A percentile compares a stretch with the other conserved stretches of the same genome.
phyloP scores from a whole-genome alignment of 345 rosid genomes.

The Jatropha curcas region DNA sequence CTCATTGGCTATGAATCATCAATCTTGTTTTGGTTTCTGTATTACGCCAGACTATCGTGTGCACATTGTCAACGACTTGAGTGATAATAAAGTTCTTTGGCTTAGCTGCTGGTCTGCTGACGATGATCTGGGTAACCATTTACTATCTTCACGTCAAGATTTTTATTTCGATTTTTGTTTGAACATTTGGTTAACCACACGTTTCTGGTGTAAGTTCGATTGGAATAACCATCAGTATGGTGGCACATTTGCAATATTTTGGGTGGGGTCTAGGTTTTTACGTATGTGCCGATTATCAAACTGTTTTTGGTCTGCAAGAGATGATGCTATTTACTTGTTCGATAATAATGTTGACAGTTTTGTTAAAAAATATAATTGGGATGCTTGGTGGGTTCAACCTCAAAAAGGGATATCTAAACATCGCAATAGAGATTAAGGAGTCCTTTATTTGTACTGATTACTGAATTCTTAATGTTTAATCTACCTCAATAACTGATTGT shows the following conservation, averaged over 20 bases:
- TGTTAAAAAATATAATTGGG: background rate
- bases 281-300: background rate
- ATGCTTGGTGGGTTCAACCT: background rate
- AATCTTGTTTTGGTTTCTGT: background rate
- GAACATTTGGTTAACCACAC: background rate
- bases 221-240: background rate
- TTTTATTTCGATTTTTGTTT: background rate
- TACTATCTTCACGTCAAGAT: background rate
- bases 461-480: no score
- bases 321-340: background rate
- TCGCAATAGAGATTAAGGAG: background rate
- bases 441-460: no score
- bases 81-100: background rate
- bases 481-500: no score
- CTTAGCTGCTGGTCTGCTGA: background rate
- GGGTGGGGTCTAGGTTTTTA: background rate
- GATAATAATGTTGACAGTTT: background rate
- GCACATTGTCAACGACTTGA: background rate
- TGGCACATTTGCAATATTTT: background rate
- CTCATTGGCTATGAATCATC: background rate
- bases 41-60: background rate
- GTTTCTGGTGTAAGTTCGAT: background rate
- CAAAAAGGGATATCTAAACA: background rate
- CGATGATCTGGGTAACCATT: background rate
- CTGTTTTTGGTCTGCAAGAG: background rate